Evolutionary conservation across 306 rosid species (phyloP).

Genomic region (Echinosophora koreensis): DNA sequence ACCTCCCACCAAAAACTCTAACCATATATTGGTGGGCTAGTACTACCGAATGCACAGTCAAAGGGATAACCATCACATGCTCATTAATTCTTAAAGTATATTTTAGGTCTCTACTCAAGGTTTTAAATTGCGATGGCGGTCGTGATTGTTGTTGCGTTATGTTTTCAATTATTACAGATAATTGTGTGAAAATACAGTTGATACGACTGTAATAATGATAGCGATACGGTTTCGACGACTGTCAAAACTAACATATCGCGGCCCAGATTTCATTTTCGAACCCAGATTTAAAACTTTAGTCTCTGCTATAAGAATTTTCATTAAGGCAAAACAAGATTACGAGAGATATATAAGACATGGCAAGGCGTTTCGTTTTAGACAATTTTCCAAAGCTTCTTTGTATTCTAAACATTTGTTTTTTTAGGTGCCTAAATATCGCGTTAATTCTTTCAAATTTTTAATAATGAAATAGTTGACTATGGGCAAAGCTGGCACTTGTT

Average conservation of each 20-base stretch:
- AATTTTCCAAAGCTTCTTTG: background rate
- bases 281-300: too few relatives aligned
- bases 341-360: background rate
- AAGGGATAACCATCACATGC: constrained; percentile 8
- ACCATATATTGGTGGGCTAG: constrained; percentile 19
- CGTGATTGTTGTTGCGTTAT: too few relatives aligned
- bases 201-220: too few relatives aligned
- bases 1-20: background rate
- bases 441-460: background rate
- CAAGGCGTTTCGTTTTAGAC: background rate
- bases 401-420: background rate
- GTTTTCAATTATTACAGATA: too few relatives aligned
- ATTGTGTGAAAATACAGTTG: too few relatives aligned
- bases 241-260: too few relatives aligned
- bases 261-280: too few relatives aligned
- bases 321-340: background rate
- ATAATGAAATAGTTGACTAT: constrained; percentile 28
- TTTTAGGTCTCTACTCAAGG: too few relatives aligned
- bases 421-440: background rate
- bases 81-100: background rate
- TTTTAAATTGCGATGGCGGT: too few relatives aligned
- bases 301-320: background rate
- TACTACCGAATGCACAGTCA: background rate
- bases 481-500: background rate
- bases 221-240: too few relatives aligned